Evolutionary conservation across 495 filamentous ascomycete species (phyloP).

Genomic region (Aspergillus campestris): DNA sequence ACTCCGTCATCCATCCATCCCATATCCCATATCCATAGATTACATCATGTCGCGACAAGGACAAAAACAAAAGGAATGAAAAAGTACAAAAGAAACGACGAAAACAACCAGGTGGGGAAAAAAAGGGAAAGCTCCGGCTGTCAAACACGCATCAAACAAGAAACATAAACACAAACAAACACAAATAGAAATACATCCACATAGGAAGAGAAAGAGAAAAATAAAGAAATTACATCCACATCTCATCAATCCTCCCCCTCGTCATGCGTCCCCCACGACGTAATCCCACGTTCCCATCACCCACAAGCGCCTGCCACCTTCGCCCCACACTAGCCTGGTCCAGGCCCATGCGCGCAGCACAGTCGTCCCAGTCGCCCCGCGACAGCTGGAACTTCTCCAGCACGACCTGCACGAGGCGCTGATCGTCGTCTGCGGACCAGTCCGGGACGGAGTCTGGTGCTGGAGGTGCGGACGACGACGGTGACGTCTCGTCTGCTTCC

Average conservation of each 20-base stretch:
- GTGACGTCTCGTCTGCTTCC: constrained; percentile 17
- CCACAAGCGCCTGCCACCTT: constrained; percentile 60
- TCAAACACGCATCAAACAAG: no score
- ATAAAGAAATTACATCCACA: constrained; percentile 8
- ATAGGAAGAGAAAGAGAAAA: constrained; percentile 4
- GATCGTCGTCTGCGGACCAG: constrained; percentile 64
- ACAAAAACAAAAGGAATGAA: constrained; percentile 2
- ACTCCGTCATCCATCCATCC: background rate
- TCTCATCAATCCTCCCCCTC: constrained; percentile 45
- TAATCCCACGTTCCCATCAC: constrained; percentile 49
- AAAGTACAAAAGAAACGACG: background rate
- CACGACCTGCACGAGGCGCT: constrained; percentile 62
- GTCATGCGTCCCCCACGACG: constrained; percentile 37
- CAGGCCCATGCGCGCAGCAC: constrained; percentile 56
- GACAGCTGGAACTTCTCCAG: constrained; percentile 66
- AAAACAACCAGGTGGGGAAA: background rate
- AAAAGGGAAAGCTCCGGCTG: no score
- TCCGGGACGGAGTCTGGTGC: constrained; percentile 22
- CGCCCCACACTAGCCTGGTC: constrained; percentile 57
- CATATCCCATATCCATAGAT: constrained; percentile 2
- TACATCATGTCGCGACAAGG: constrained; percentile 4
- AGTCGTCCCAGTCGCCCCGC: constrained; percentile 71
- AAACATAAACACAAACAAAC: no score
- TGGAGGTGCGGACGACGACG: background rate
- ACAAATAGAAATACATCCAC: constrained; percentile 7